Conservation (phyloP, 345 rosid species). For the Limnanthes douglasii region DNA sequence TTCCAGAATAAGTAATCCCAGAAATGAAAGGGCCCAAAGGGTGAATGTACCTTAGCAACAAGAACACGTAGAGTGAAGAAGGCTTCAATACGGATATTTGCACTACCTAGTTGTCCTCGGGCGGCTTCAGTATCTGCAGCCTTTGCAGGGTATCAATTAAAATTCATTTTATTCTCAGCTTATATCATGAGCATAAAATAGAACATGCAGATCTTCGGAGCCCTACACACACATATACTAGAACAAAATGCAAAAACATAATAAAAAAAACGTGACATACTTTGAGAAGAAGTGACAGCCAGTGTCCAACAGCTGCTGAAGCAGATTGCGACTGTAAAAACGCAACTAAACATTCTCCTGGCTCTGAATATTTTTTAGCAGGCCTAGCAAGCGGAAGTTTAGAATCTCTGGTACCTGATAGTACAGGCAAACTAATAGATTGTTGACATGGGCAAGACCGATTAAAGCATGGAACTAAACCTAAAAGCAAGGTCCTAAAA, state of each 20-base stretch:
- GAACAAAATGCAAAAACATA: slow-evolving; percentile 1
- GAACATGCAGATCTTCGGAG: slow-evolving; percentile 1
- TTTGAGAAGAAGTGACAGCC: slow-evolving; percentile 86
- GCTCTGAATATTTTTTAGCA: slow-evolving; percentile 13
- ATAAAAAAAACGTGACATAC: slow-evolving; percentile 15
- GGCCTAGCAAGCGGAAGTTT: slow-evolving; percentile 12
- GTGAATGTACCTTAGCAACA: slow-evolving; percentile 61
- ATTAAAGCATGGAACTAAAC: slow-evolving; percentile 39
- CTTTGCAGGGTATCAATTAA: slow-evolving; percentile 24
- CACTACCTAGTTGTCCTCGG: slow-evolving; percentile 80
- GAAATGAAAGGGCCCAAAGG: background rate
- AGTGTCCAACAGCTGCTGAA: slow-evolving; percentile 77
- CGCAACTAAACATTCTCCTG: slow-evolving; percentile 53
- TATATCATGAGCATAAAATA: no score
- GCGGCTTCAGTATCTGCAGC: slow-evolving; percentile 78
- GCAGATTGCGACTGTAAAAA: slow-evolving; percentile 77
- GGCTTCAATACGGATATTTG: slow-evolving; percentile 65
- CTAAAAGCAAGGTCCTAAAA: slow-evolving; percentile 50
- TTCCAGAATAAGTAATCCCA: no score
- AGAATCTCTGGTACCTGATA: slow-evolving; percentile 21
- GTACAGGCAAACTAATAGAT: slow-evolving; percentile 34
- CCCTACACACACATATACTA: slow-evolving; percentile 1
- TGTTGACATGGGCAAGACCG: slow-evolving; percentile 49
- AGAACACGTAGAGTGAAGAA: slow-evolving; percentile 58
- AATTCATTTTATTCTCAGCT: slow-evolving; percentile 3